These are phyloP conservation scores for Herpetomonas tarakana DNA, from an alignment of 208 protist genomes.

Conservation along the genomic window DNA sequence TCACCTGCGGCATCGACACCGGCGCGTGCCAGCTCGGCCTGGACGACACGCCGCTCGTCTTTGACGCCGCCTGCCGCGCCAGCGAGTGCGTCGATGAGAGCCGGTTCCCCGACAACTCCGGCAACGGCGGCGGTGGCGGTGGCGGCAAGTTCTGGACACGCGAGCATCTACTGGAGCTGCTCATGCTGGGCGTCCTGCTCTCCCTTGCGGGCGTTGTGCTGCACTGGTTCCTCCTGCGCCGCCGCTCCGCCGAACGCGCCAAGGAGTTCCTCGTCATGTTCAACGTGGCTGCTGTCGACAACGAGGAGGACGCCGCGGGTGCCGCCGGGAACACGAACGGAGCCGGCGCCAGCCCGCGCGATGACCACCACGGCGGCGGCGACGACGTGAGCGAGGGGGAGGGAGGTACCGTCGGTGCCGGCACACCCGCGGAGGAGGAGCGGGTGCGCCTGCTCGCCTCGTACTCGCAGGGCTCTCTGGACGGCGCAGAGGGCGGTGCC, in stretches of 20 bases:
- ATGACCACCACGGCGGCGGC: neutral
- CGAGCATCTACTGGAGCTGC: slow-evolving; percentile 18
- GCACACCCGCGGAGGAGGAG: neutral
- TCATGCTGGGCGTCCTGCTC: slow-evolving; percentile 31
- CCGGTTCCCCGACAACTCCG: slow-evolving; percentile 35
- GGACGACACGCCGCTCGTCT: slow-evolving; percentile 52
- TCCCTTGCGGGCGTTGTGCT: slow-evolving; percentile 21
- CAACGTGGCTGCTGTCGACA: slow-evolving; percentile 17
- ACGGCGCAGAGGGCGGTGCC: too few relatives aligned
- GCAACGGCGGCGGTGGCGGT: slow-evolving; percentile 9
- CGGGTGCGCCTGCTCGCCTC: neutral
- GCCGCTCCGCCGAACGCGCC: slow-evolving; percentile 23
- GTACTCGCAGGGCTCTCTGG: too few relatives aligned
- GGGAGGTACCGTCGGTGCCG: neutral
- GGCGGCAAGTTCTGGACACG: slow-evolving; percentile 7
- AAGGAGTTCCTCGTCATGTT: slow-evolving; percentile 66
- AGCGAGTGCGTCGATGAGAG: slow-evolving; percentile 68
- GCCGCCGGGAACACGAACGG: neutral
- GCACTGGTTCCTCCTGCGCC: slow-evolving; percentile 30
- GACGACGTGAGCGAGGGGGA: slow-evolving; percentile 10
- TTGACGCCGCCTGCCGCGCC: slow-evolving; percentile 63
- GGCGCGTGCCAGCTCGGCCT: slow-evolving; percentile 50
- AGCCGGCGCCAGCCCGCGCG: neutral
- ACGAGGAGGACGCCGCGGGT: slow-evolving; percentile 6
- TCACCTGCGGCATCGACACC: slow-evolving; percentile 33